Base-by-base conservation (phyloP, 768 basidiomycete species). In the Gyrodon lividus region DNA sequence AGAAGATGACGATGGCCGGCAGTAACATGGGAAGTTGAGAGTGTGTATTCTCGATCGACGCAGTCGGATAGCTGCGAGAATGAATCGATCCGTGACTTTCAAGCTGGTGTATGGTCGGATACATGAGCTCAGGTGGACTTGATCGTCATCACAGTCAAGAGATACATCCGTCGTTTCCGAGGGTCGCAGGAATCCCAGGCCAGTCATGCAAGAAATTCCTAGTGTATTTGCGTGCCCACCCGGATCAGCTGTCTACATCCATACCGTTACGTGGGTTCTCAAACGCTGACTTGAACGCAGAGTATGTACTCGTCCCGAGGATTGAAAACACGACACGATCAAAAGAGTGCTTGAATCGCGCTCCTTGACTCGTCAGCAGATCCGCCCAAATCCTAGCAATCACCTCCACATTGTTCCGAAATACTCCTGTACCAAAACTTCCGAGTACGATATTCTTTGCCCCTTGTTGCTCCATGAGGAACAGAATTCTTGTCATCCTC, bases 401-500 rank as follows among this genome's bases (percentile, higher is more conserved):
- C 45, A 75, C 70, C 37, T 68, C 62, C 20, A 87, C 77, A 30
- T 76, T 71, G 66, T 91, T 91, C 49, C 73, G 74, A 68, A 89
- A 91, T 3, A 86, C 87, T 3, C 89, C 88, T 1, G 89, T 89
- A 12, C 88, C 88, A 64, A 87, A 91, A 58, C 82, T 83, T 28
- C 89, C 88, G 24, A 91, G 69, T 0, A 90, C 81, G 43, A 90
- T 55, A 58, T 81, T 75, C 61, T 70, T 74, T 16, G 77, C 78
- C 16, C 83, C 81, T 59, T 81, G 74, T 47, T 73, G 72, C 67
- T 89, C 81, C 63, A 89, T 85, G 26, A 89, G 70, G 49, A 72
- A 79, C 23, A 91, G 64, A 42, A 89, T 73, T 23, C 88, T 74
- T 1, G 70, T 83, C 81, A 90, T 89, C 26, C 87, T 75, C 65